These are phyloP conservation scores for Nakaseomyces delphensis DNA, from an alignment of 1,139 yeast genomes.

Conservation along the genomic window DNA sequence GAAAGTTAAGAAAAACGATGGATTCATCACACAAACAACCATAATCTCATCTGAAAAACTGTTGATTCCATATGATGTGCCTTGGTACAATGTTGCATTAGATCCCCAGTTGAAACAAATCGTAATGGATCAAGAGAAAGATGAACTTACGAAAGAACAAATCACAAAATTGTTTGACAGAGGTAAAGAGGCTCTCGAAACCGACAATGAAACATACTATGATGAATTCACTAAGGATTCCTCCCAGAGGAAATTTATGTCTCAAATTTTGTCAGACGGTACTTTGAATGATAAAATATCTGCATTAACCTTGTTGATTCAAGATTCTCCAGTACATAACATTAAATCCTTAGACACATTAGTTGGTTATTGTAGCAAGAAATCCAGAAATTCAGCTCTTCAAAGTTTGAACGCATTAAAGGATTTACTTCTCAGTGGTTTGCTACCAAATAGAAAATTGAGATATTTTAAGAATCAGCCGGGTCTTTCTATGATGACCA, in stretches of 20 bases:
- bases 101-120: slow-evolving; percentile 34
- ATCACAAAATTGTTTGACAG: slow-evolving; percentile 52
- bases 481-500: slow-evolving; percentile 43
- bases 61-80: slow-evolving; percentile 53
- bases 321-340: slow-evolving; percentile 92
- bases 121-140: slow-evolving; percentile 27
- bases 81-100: slow-evolving; percentile 61
- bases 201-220: slow-evolving; percentile 63
- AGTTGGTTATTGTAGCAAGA: slow-evolving; percentile 73
- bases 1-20: slow-evolving; percentile 1
- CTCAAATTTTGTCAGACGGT: slow-evolving; percentile 86
- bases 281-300: slow-evolving; percentile 92
- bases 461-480: slow-evolving; percentile 70
- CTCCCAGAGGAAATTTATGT: slow-evolving; percentile 80
- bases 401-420: slow-evolving; percentile 84
- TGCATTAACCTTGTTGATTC: slow-evolving; percentile 82
- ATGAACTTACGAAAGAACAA: slow-evolving; percentile 42
- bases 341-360: slow-evolving; percentile 74
- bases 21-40: slow-evolving; percentile 34
- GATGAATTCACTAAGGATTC: slow-evolving; percentile 73
- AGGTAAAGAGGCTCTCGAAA: slow-evolving; percentile 58
- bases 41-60: slow-evolving; percentile 52
- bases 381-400: slow-evolving; percentile 86
- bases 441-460: slow-evolving; percentile 79
- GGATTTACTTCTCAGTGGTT: slow-evolving; percentile 71